Conservation (phyloP, 164 flowering plant genomes). For the Protea cynaroides region DNA sequence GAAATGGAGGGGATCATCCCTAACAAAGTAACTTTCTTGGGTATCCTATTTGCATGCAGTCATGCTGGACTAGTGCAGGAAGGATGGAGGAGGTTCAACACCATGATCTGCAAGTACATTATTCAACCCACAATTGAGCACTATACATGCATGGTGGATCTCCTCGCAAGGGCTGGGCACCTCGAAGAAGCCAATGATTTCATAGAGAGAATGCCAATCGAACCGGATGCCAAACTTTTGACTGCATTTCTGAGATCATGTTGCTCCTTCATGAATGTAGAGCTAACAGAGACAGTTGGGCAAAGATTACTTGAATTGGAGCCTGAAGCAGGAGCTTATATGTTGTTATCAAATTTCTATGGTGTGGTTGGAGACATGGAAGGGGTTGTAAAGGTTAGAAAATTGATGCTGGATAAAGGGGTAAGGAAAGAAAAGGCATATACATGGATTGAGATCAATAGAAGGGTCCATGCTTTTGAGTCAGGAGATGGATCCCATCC, state of each 20-base stretch:
- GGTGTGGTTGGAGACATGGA: constrained; percentile 31
- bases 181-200: constrained; percentile 28
- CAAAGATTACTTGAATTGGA: constrained; percentile 25
- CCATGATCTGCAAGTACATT: constrained; percentile 24
- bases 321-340: constrained; percentile 38
- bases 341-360: constrained; percentile 37
- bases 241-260: constrained; percentile 41
- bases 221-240: constrained; percentile 35
- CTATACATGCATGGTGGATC: constrained; percentile 46
- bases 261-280: constrained; percentile 23
- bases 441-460: too few relatives aligned
- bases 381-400: constrained; percentile 34
- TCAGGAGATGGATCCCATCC: constrained; percentile 5
- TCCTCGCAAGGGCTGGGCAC: constrained; percentile 28
- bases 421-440: constrained; percentile 37
- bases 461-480: too few relatives aligned
- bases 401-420: constrained; percentile 34
- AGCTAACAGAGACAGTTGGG: constrained; percentile 26
- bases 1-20: constrained; percentile 29
- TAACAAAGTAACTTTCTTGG: constrained; percentile 37
- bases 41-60: constrained; percentile 36
- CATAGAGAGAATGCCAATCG: constrained; percentile 33
- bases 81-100: constrained; percentile 27
- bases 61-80: constrained; percentile 38
- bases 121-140: constrained; percentile 37